These are phyloP conservation scores for Penicillium coffeae DNA, from an alignment of 495 filamentous ascomycete genomes.

Conservation along the genomic window DNA sequence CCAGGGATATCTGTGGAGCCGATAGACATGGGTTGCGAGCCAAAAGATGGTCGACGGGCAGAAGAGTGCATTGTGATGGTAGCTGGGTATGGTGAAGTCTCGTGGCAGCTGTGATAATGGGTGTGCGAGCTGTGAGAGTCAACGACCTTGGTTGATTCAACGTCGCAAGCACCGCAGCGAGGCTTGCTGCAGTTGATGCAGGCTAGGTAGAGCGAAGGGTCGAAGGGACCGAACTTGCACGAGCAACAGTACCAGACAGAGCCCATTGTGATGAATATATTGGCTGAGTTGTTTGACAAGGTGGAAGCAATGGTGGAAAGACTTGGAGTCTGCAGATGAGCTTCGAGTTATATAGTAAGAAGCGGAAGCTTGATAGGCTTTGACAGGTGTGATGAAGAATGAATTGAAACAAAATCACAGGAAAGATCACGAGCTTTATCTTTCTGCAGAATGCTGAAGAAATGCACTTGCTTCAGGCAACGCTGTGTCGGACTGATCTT, in stretches of 20 bases:
- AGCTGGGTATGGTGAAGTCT: conserved; percentile 18
- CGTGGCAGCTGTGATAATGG: conserved; percentile 10
- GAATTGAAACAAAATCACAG: background rate
- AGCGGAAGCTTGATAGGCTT: background rate
- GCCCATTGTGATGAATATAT: conserved; percentile 15
- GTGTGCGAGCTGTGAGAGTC: conserved; percentile 2
- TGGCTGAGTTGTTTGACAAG: background rate
- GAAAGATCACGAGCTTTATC: conserved; percentile 3
- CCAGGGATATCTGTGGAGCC: conserved; percentile 6
- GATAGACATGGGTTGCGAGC: conserved; percentile 6
- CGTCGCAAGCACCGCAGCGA: conserved; percentile 19
- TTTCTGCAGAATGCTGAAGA: background rate
- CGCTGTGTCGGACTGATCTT: background rate
- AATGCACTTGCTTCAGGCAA: background rate
- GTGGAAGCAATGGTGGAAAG: background rate
- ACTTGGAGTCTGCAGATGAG: background rate
- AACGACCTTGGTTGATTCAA: conserved; percentile 10
- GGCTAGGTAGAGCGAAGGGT: conserved; percentile 17
- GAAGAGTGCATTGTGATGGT: conserved; percentile 5
- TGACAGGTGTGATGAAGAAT: too few relatives aligned
- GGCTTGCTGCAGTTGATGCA: conserved; percentile 23
- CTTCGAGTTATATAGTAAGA: background rate
- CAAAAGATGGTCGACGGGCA: conserved; percentile 3
- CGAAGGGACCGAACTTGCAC: conserved; percentile 31
- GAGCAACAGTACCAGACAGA: conserved; percentile 32